Base-by-base conservation (phyloP, 1,284 basidiomycete genomes). In the Ceratobasidium sp. region DNA sequence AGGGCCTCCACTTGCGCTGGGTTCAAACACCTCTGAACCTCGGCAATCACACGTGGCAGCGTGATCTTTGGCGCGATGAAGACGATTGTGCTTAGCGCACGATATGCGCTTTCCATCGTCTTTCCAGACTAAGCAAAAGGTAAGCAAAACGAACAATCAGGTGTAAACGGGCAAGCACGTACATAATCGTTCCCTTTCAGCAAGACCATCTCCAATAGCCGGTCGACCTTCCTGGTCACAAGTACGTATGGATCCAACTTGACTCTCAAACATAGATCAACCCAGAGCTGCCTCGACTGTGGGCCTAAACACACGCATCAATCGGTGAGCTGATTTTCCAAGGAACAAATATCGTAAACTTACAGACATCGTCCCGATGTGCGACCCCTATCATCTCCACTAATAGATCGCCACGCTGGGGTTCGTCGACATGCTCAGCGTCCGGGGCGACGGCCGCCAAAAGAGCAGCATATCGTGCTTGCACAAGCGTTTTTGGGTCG, bases 191-290 rank as follows among this genome's bases (percentile, higher is more conserved):
- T 33, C 33, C 58, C 53, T 47, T 56, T 74, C 4, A 84, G 84
- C 33, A 91, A 81, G 5, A 92, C 82, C 1, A 86, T 83, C 13
- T 85, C 82, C 74, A 93, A 79, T 7, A 94, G 82, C 15, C 82
- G 82, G 69, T 90, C 87, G 1, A 90, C 68, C 67, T 89, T 85
- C 23, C 82, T 84, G 13, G 83, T 84, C 17, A 93, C 86, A 1
- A 94, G 82, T 13, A 88, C 85, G 45, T 89, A 88, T 0, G 95
- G 94, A 82, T 96, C 93, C 5, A 89, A 81, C 1, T 86, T 83
- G 0, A 91, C 90, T 75, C 87, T 88, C 80, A 94, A 92, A 71
- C 92, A 92, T 4, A 95, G 80, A 71, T 95, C 94, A 78, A 97
- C 92, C 95, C 96, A 98, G 0, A 90, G 88, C 76, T 90, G 89